Evolutionary conservation across 805 yeast species (phyloP).

Genomic region (Metschnikowia proteae): DNA sequence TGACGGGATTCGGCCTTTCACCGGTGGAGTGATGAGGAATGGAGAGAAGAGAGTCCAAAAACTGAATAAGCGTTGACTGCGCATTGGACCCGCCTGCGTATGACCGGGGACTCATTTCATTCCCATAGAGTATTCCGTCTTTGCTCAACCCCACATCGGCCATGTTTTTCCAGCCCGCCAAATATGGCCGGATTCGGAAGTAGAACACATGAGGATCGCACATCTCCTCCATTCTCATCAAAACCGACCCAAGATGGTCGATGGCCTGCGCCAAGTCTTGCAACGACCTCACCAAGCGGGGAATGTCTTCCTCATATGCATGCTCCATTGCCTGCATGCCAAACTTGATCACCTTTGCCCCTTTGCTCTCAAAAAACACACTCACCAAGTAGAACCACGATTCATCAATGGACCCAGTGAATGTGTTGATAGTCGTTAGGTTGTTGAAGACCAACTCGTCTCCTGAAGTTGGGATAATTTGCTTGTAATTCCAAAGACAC

Average conservation of each 20-base stretch:
- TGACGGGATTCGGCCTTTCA: conserved; percentile 30
- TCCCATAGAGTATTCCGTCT: conserved; percentile 75
- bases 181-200: conserved; percentile 77
- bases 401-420: conserved; percentile 88
- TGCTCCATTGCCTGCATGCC: conserved; percentile 67
- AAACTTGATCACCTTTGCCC: conserved; percentile 63
- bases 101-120: conserved; percentile 48
- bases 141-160: conserved; percentile 68
- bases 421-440: conserved; percentile 75
- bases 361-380: conserved; percentile 78
- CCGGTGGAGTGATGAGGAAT: conserved; percentile 83
- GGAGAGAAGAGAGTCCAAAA: conserved; percentile 70
- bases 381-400: conserved; percentile 91
- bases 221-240: conserved; percentile 85
- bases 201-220: conserved; percentile 93
- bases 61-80: conserved; percentile 85
- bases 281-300: conserved; percentile 42
- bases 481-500: conserved; percentile 83
- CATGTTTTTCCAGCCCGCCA: conserved; percentile 96
- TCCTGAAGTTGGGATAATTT: conserved; percentile 44
- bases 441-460: conserved; percentile 54
- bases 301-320: conserved; percentile 45
- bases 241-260: conserved; percentile 65
- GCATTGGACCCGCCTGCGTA: conserved; percentile 94
- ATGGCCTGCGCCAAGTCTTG: conserved; percentile 71